These are phyloP conservation scores for Rhizopus arrhizus DNA, from an alignment of 371 early-diverging fungal species.

Conservation along the genomic window DNA sequence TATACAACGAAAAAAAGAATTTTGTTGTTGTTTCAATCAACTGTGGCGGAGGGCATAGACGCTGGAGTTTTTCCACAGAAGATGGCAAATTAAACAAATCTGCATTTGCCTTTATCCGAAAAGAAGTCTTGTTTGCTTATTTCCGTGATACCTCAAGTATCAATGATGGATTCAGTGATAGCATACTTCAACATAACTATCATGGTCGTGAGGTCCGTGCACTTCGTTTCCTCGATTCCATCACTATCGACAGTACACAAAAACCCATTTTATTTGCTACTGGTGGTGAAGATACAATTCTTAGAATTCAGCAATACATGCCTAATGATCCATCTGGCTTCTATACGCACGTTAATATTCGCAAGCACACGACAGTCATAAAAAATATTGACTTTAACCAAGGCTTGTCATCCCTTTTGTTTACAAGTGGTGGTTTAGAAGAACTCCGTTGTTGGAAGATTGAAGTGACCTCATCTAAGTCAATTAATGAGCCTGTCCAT, in stretches of 20 bases:
- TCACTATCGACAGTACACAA: background rate
- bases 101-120: constrained; percentile 57
- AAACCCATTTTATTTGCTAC: constrained; percentile 40
- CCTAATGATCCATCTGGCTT: constrained; percentile 27
- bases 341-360: constrained; percentile 40
- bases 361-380: constrained; percentile 56
- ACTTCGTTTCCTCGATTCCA: constrained; percentile 24
- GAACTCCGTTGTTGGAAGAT: constrained; percentile 59
- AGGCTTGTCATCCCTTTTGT: constrained; percentile 42
- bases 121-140: constrained; percentile 53
- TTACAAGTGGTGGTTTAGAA: constrained; percentile 60
- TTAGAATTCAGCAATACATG: constrained; percentile 52
- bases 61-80: constrained; percentile 56
- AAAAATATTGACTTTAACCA: constrained; percentile 45
- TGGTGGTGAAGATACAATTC: constrained; percentile 55
- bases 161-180: constrained; percentile 51
- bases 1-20: constrained; percentile 71
- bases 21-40: constrained; percentile 64
- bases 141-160: constrained; percentile 46
- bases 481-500: constrained; percentile 10
- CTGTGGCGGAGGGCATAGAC: constrained; percentile 64
- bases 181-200: constrained; percentile 56
- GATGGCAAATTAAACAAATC: constrained; percentile 53
- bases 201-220: constrained; percentile 66
- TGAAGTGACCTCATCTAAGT: constrained; percentile 25